phyloP scores from a whole-genome alignment of 139 green algal species.

The Limnomonas spitsbergensis region DNA sequence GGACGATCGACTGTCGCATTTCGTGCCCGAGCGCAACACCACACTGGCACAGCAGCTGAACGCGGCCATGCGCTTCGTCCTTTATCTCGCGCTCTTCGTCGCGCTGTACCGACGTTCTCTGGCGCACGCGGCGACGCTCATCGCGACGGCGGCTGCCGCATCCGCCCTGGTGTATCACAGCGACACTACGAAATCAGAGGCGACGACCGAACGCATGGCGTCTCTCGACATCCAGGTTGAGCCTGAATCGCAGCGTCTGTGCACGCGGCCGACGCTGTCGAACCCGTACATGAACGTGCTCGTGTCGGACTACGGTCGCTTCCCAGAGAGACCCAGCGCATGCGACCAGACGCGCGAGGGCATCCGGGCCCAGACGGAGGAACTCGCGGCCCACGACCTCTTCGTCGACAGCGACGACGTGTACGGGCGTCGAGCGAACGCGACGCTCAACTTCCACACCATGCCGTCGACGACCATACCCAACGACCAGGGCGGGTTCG shows the following conservation, averaged over 20 bases:
- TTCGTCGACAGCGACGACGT: constrained; percentile 20
- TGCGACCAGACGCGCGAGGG: neutral
- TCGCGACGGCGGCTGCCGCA: neutral
- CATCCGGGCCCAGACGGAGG: neutral
- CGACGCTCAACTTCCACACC: constrained; percentile 7
- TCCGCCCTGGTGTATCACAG: neutral
- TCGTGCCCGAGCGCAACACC: neutral
- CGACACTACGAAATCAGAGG: neutral
- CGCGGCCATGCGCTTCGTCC: constrained; percentile 2
- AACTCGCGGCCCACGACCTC: neutral
- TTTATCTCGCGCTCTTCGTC: neutral
- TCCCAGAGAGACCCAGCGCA: neutral
- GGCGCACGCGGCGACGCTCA: neutral
- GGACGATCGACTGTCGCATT: neutral
- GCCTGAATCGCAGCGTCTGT: neutral
- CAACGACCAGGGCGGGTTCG: constrained; percentile 11
- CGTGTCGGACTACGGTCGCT: neutral
- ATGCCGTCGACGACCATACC: constrained; percentile 11
- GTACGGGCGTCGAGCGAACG: neutral
- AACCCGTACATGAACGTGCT: constrained; percentile 25
- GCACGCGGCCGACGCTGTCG: neutral
- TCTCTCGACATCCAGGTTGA: neutral
- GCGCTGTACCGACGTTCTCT: neutral
- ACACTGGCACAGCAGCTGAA: constrained; percentile 11
- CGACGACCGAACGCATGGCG: neutral